Conservation (phyloP, 106 monocot genomes). For the Agapanthus africanus region DNA sequence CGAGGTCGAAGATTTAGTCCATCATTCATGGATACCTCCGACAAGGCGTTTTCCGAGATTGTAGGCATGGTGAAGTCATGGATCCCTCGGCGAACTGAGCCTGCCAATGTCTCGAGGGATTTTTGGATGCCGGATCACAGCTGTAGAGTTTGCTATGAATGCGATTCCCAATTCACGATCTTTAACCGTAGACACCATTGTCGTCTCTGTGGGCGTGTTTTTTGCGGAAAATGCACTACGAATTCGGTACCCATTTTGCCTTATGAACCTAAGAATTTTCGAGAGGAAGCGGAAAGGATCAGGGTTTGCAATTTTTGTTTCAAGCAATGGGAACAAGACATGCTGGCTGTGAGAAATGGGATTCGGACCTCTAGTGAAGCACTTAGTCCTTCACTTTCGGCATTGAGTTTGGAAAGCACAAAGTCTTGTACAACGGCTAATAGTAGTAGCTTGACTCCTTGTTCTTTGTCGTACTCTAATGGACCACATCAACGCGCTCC, state of each 20-base stretch:
- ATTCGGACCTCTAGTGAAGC: constrained; percentile 9
- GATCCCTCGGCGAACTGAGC: constrained; percentile 55
- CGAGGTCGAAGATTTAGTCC: not conserved
- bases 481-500: constrained; percentile 17
- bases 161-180: constrained; percentile 72
- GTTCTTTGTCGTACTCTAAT: constrained; percentile 28
- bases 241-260: constrained; percentile 48
- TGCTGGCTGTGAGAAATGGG: constrained; percentile 12
- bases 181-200: constrained; percentile 90
- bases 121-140: constrained; percentile 95
- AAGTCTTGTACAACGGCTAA: constrained; percentile 38
- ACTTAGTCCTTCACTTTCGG: constrained; percentile 42
- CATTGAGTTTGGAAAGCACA: constrained; percentile 39
- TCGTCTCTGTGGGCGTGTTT: constrained; percentile 84
- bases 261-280: constrained; percentile 11
- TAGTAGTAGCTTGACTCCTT: constrained; percentile 21
- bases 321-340: constrained; percentile 50
- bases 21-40: constrained; percentile 9
- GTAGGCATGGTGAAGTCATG: constrained; percentile 54
- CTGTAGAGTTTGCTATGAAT: constrained; percentile 87
- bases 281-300: constrained; percentile 38
- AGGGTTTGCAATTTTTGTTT: constrained; percentile 86
- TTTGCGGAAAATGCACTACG: constrained; percentile 78
- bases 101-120: constrained; percentile 56
- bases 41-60: constrained; percentile 40